phyloP scores from a whole-genome alignment of 2,329 filamentous ascomycete species.

The Arthrinium phaeospermum region DNA sequence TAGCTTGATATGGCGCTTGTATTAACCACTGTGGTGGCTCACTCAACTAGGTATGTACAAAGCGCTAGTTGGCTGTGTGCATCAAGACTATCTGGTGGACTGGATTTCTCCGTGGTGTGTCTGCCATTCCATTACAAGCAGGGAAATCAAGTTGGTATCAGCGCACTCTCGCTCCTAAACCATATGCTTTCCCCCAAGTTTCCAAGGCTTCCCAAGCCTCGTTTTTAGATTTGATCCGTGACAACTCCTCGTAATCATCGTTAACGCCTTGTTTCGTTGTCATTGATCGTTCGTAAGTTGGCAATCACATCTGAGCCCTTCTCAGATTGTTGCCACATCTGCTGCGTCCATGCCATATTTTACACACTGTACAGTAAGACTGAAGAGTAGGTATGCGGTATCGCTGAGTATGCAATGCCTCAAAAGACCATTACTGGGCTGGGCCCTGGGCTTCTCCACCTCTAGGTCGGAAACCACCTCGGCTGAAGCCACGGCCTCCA shows the following conservation, averaged over 20 bases:
- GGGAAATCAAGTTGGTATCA: constrained; percentile 20
- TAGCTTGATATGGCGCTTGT: neutral
- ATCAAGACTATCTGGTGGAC: neutral
- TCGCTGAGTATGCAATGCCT: too few relatives aligned
- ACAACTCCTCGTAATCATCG: constrained; percentile 18
- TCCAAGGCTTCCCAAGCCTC: constrained; percentile 6
- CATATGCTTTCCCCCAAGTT: constrained; percentile 14
- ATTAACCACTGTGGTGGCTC: constrained; percentile 4
- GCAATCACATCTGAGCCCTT: neutral
- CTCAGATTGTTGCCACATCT: constrained; percentile 6
- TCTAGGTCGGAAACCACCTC: constrained; percentile 28
- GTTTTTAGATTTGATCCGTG: constrained; percentile 14
- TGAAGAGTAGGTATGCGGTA: constrained; percentile 3
- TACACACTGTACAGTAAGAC: constrained; percentile 26
- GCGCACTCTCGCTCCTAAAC: constrained; percentile 13
- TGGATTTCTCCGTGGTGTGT: neutral
- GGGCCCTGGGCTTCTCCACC: constrained; percentile 14
- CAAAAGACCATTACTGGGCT: neutral
- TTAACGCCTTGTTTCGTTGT: constrained; percentile 20
- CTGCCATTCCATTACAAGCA: neutral
- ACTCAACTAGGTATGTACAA: constrained; percentile 4
- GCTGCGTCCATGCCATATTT: constrained; percentile 22
- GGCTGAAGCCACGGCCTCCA: constrained; percentile 50
- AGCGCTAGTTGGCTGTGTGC: neutral
- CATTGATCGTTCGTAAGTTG: constrained; percentile 15